Percentiles rank a stretch among this genome's conserved stretches.
Evolutionary conservation across 257 asterid species (phyloP).

Genomic region (Nicotiana tabacum): DNA sequence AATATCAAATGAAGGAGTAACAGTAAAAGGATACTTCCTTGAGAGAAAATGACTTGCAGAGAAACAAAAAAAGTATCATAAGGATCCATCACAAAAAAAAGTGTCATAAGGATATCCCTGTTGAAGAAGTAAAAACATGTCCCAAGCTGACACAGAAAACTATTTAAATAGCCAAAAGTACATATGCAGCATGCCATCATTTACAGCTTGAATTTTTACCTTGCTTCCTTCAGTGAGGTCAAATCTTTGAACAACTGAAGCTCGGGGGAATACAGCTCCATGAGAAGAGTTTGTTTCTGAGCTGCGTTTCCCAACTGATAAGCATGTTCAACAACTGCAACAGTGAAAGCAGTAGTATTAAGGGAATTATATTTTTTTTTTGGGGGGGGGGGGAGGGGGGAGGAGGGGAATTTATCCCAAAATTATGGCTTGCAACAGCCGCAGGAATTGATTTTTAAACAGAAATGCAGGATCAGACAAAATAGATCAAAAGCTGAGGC

Average conservation of each 20-base stretch:
- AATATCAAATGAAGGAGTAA: not conserved
- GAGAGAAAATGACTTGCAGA: not conserved
- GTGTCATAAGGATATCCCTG: not conserved
- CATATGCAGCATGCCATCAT: not conserved
- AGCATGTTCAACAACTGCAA: conserved; percentile 83
- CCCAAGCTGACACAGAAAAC: not conserved
- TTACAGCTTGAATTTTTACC: conserved; percentile 29
- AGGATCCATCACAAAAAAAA: no score
- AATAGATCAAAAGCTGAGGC: not conserved
- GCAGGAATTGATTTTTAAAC: not conserved
- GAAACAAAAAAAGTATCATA: not conserved
- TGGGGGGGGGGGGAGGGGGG: not conserved
- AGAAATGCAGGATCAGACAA: not conserved
- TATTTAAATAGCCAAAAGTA: not conserved
- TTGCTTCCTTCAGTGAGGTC: conserved; percentile 56
- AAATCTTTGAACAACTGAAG: conserved; percentile 82
- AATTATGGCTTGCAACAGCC: not conserved
- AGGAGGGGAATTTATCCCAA: not conserved
- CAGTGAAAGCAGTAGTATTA: not conserved
- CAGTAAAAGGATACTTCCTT: not conserved
- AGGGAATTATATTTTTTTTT: not conserved
- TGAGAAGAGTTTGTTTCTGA: conserved; percentile 83
- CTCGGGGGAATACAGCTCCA: conserved; percentile 85
- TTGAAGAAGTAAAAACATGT: not conserved
- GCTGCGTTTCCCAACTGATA: conserved; percentile 71